Evolutionary conservation across 129 eudicot genomes (phyloP).

Genomic region (Artemisia tridentata): DNA sequence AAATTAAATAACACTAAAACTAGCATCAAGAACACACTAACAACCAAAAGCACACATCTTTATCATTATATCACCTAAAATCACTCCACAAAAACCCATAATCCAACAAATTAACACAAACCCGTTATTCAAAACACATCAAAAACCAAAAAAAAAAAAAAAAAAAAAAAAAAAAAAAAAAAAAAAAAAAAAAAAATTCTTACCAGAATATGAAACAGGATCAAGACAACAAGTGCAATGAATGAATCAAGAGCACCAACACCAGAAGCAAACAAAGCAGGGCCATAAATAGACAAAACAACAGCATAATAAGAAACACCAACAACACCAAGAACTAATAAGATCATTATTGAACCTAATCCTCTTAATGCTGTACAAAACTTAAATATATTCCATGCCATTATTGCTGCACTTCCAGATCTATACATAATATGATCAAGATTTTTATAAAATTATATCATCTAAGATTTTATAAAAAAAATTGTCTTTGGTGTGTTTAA

Average conservation of each 20-base stretch:
- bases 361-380: slow-evolving; percentile 92
- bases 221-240: slow-evolving; percentile 60
- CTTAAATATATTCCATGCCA: slow-evolving; percentile 85
- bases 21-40: too few species aligned
- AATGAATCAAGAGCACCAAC: slow-evolving; percentile 80
- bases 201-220: slow-evolving; percentile 75
- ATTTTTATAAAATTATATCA: not conserved
- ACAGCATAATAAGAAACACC: slow-evolving; percentile 90
- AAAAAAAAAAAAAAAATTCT: too few species aligned
- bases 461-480: too few species aligned
- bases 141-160: not conserved
- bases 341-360: slow-evolving; percentile 87
- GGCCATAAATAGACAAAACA: slow-evolving; percentile 76
- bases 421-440: slow-evolving; percentile 32
- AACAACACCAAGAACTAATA: slow-evolving; percentile 84
- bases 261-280: slow-evolving; percentile 56
- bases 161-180: too few species aligned
- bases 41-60: too few species aligned
- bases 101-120: not conserved
- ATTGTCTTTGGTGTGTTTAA: too few species aligned
- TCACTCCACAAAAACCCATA: not conserved
- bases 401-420: slow-evolving; percentile 32
- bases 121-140: not conserved
- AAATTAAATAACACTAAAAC: too few species aligned
- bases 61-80: too few species aligned